Base-by-base conservation (phyloP, 2,329 filamentous ascomycete species). In the Fusarium veterinarium region DNA sequence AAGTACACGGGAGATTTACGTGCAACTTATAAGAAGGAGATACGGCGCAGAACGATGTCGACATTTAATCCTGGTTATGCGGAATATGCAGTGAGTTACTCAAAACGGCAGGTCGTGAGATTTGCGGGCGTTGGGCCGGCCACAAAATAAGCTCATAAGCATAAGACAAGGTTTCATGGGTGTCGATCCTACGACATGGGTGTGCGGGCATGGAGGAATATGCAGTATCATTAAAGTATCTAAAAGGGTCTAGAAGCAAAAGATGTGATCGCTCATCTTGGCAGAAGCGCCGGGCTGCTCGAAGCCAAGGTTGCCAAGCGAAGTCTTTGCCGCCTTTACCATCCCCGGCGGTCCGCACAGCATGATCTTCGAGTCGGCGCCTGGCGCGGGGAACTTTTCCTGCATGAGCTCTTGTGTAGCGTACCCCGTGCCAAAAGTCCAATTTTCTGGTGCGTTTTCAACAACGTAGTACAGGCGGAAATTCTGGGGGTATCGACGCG, bases 321-420 rank as follows among this genome's bases (percentile, higher is more conserved):
- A 81, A 74, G 84, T 87, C 81, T 90, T 91, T 19, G 85, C 83
- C 0, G 87, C 88, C 48, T 86, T 86, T 4, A 91, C 81, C 88
- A 91, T 89, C 0, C 85, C 86, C 0, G 89, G 89, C 0, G 90
- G 90, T 0, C 90, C 90, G 72, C 90, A 91, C 3, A 91, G 79
- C 81, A 90, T 81, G 12, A 89, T 77, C 77, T 89, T 91, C 5
- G 83, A 83, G 19, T 88, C 85, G 0, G 75, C 48, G 1, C 79
- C 81, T 1, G 88, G 79, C 0, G 74, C 71, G 2, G 89, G 88
- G 52, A 91, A 80, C 38, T 77, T 81, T 65, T 87, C 81, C 55
- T 65, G 51, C 74, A 91, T 84, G 40, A 89, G 75, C 1, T 87
- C 84, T 46, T 82, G 81, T 0, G 84, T 89, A 3, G 91, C 84